Percentiles rank a stretch among this genome's conserved stretches.
Conservation (phyloP, 2,329 filamentous ascomycete species). For the Pseudonectria foliicola region DNA sequence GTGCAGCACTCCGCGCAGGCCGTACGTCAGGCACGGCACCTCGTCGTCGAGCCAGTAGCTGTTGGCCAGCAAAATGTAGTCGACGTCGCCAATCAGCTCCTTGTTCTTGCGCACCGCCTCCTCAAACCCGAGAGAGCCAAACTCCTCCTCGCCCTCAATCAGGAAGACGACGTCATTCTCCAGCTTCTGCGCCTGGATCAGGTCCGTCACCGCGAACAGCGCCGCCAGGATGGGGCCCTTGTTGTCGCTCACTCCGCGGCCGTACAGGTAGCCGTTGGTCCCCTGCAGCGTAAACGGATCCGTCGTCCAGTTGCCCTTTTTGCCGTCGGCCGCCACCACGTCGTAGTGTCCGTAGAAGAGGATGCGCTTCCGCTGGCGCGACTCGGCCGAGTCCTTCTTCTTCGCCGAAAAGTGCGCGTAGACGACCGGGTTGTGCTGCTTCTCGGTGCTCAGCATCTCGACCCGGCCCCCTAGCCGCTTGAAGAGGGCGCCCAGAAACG, state of each 20-base stretch:
- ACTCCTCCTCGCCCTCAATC: constrained; percentile 96
- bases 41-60: constrained; percentile 98
- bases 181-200: constrained; percentile 75
- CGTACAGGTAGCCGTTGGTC: constrained; percentile 87
- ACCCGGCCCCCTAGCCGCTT: constrained; percentile 86
- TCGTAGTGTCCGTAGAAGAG: constrained; percentile 98
- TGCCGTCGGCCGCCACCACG: constrained; percentile 82
- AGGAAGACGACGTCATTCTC: constrained; percentile 87
- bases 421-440: constrained; percentile 84
- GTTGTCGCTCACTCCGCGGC: constrained; percentile 94
- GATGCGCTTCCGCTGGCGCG: constrained; percentile 81
- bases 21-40: constrained; percentile 91
- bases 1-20: constrained; percentile 86
- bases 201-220: constrained; percentile 84
- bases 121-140: constrained; percentile 83
- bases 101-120: constrained; percentile 76
- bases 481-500: constrained; percentile 83
- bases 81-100: constrained; percentile 76
- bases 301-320: constrained; percentile 73
- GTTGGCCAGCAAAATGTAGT: constrained; percentile 93
- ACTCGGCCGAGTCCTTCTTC: constrained; percentile 53
- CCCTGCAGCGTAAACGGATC: constrained; percentile 89
- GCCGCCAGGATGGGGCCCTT: constrained; percentile 94
- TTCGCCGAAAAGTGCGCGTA: constrained; percentile 81
- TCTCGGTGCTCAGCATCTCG: constrained; percentile 78